Evolutionary conservation across 106 monocot genomes (phyloP).

Genomic region (Narthecium ossifragum): DNA sequence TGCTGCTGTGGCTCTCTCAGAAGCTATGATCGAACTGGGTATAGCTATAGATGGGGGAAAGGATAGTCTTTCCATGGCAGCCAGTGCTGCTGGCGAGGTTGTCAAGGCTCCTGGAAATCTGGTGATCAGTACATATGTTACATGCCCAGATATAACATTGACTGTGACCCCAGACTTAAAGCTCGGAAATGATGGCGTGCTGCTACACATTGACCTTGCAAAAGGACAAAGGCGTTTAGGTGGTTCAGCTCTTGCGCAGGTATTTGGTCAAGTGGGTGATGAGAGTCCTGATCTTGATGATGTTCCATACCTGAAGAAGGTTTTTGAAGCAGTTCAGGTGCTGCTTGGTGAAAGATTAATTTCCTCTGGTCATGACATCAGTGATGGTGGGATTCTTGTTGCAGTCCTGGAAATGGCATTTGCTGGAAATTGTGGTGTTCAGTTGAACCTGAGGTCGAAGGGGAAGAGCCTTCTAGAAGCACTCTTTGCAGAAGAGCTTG

Average conservation of each 20-base stretch:
- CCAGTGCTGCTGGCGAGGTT: slow-evolving; percentile 58
- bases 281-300: slow-evolving; percentile 90
- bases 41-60: slow-evolving; percentile 99
- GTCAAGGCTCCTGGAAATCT: slow-evolving; percentile 97
- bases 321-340: slow-evolving; percentile 65
- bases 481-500: slow-evolving; percentile 89
- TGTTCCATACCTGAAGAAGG: slow-evolving; percentile 58
- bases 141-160: slow-evolving; percentile 88
- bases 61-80: slow-evolving; percentile 98
- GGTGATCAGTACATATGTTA: slow-evolving; percentile 83
- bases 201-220: slow-evolving; percentile 62
- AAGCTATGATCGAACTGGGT: slow-evolving; percentile 93
- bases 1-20: slow-evolving; percentile 79
- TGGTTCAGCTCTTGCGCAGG: slow-evolving; percentile 89
- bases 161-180: slow-evolving; percentile 95
- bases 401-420: slow-evolving; percentile 89
- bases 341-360: slow-evolving; percentile 51
- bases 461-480: slow-evolving; percentile 32
- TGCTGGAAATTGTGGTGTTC: slow-evolving; percentile 84
- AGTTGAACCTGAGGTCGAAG: slow-evolving; percentile 44
- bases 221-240: slow-evolving; percentile 70
- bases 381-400: slow-evolving; percentile 85
- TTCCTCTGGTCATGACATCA: slow-evolving; percentile 92
- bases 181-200: slow-evolving; percentile 60
- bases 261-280: slow-evolving; percentile 73